These are phyloP conservation scores for Chimonanthus salicifolius DNA, from an alignment of 164 flowering plant species.

Conservation along the genomic window DNA sequence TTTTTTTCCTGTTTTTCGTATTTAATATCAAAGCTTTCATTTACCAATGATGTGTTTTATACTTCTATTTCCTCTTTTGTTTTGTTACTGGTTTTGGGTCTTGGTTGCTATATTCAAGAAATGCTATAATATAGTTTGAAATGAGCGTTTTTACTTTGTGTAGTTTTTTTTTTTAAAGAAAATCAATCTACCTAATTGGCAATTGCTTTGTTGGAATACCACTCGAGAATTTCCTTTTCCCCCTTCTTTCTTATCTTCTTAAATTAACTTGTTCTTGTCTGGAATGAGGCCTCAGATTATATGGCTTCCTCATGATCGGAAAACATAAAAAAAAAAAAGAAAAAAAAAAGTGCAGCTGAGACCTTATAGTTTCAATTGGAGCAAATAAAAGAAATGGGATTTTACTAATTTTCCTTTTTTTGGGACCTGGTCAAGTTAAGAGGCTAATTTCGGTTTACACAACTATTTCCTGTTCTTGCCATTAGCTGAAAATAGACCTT, in stretches of 20 bases:
- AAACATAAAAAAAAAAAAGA: too few species aligned
- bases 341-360: too few species aligned
- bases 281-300: not conserved
- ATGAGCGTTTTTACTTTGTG: not conserved
- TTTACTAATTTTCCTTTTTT: too few species aligned
- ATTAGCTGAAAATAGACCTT: too few species aligned
- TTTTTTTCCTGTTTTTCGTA: not conserved
- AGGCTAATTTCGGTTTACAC: too few species aligned
- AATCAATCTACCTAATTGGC: not conserved
- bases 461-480: too few species aligned
- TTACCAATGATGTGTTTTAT: not conserved
- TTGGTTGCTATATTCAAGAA: not conserved
- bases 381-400: too few species aligned
- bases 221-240: not conserved
- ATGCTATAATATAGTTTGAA: not conserved
- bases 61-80: not conserved
- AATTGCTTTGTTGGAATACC: not conserved
- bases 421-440: too few species aligned
- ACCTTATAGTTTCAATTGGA: too few species aligned
- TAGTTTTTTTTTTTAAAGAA: not conserved
- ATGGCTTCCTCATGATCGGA: not conserved
- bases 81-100: not conserved
- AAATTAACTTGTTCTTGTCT: not conserved
- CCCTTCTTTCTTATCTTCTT: not conserved
- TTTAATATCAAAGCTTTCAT: not conserved